Evolutionary conservation across 768 basidiomycete species (phyloP), one percentile per base, ranked within the genome.

Genomic region (Russula griseocarnosa): DNA sequence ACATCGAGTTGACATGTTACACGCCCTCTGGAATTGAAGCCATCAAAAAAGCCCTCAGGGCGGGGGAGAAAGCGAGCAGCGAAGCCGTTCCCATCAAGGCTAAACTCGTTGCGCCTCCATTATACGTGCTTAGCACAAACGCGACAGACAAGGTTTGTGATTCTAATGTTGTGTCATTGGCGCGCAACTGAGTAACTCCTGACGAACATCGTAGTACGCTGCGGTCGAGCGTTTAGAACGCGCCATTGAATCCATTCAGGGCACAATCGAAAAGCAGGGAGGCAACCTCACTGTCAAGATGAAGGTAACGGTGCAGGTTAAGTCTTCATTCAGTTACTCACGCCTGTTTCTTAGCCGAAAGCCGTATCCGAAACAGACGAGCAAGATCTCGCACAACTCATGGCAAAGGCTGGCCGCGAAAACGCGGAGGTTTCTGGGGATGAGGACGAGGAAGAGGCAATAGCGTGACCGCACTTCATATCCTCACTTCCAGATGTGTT

Each of bases 321-420:
- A 44, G 11, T 47, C 20, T 55, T 26, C 18, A 36, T 44, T n/a
- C 6, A 20, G 18, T 9, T 6, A 47, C 16, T 34, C 30, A 53
- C 26, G 22, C 40, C 13, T 11, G 34, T 20, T 30, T 26, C 66
- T 34, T 69, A 97, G 94, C 97, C 97, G 65, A 98, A 98, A 81
- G 94, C 96, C 2, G 90, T 99, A 42, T 94, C 92, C 28, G 97
- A 98, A 75, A 92, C 91, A 5, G 97, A 99, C 77, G 97, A 99
- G 75, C 90, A 94, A 69, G 97, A 98, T 73, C 84, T 99, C 67
- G 95, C 94, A 0, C 90, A 94, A 68, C 88, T 97, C 70, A 98
- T 99, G 96, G 92, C 90, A 44, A 91, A 93, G 75, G 94, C 89
- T 22, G 89, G 89, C 63, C 82, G 86, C 73, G 96, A 97, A 77